These are phyloP conservation scores for Vaccinium corymbosum DNA, from an alignment of 148 eudicot species.

Conservation along the genomic window DNA sequence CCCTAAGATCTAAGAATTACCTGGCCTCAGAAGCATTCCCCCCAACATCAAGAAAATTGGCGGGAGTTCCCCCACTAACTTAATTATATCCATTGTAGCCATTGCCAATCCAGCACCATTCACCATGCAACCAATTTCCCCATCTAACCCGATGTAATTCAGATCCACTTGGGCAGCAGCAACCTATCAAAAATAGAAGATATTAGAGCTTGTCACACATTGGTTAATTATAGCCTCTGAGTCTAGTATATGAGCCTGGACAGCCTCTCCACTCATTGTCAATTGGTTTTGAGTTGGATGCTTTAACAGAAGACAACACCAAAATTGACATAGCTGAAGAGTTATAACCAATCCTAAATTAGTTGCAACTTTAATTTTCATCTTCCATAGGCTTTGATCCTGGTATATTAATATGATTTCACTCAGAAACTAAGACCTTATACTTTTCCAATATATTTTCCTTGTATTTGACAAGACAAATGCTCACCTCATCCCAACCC, in stretches of 20 bases:
- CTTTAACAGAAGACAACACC: neutral
- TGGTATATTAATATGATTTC: neutral
- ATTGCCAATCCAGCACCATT: slow-evolving; percentile 98
- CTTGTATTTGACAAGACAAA: neutral
- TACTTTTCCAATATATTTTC: neutral
- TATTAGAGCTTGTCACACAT: too few relatives aligned
- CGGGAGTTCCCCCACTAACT: slow-evolving; percentile 95
- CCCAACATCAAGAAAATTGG: slow-evolving; percentile 97
- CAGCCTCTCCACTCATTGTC: too few relatives aligned
- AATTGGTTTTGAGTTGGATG: too few relatives aligned
- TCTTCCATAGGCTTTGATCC: slow-evolving; percentile 5
- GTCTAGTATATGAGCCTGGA: too few relatives aligned
- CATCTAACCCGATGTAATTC: slow-evolving; percentile 95
- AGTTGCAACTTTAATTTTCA: neutral
- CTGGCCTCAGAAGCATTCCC: slow-evolving; percentile 97
- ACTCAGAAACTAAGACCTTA: neutral
- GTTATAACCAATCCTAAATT: neutral
- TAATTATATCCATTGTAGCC: slow-evolving; percentile 99
- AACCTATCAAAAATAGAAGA: slow-evolving; percentile 44
- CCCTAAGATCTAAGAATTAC: slow-evolving; percentile 26
- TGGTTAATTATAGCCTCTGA: too few relatives aligned
- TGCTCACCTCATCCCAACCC: slow-evolving; percentile 3
- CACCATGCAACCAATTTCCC: slow-evolving; percentile 99
- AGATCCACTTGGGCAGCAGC: slow-evolving; percentile 91
- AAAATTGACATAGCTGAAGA: neutral